Evolutionary conservation across 495 filamentous ascomycete species (phyloP), one percentile per base, ranked within the genome.

Genomic region (Annulohypoxylon bovei): DNA sequence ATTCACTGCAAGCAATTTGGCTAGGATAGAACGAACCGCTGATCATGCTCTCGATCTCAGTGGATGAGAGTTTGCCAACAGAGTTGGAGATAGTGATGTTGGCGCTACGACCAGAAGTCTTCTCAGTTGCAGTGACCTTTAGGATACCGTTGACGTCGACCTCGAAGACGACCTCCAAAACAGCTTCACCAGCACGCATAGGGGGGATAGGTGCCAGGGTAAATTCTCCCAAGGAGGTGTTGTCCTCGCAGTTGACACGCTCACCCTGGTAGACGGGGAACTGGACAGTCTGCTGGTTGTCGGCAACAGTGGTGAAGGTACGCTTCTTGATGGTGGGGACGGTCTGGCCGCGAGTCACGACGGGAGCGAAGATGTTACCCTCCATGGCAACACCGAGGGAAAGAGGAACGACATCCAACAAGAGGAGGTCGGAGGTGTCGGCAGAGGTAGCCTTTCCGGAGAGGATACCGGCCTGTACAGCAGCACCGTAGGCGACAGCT

Each of bases 51-150:
- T 99, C 95, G 73, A 99, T 99, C 83, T 99, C 96, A 65, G 84
- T 83, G 59, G 91, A 91, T 46, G 93, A 97, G 60, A 99, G 92
- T 87, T 99, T 99, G 80, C 95, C 95, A 77, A 99, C 95, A 64
- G 95, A 97, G 88, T 99, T 99, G 79, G 93, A 95, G 84, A 99
- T 99, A 77, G 96, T 98, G 82, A 99, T 99, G 88, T 99, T 99
- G 81, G 95, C 95, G 76, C 88, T 94, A 76, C 96, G 93, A 73
- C 95, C 95, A 47, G 96, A 98, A 71, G 94, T 93, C 91, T 99
- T 99, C 87, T 99, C 95, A 39, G 94, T 97, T 70, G 95, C 95
- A 71, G 96, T 99, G 74, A 99, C 95, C 89, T 99, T 99, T 77
- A 99, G 91, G 81, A 99, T 98, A 90, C 95, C 95, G 85, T 99